A percentile compares a stretch with the other conserved stretches of the same genome.
phyloP scores from a whole-genome alignment of 345 rosid genomes.

The Fremontodendron californicum region DNA sequence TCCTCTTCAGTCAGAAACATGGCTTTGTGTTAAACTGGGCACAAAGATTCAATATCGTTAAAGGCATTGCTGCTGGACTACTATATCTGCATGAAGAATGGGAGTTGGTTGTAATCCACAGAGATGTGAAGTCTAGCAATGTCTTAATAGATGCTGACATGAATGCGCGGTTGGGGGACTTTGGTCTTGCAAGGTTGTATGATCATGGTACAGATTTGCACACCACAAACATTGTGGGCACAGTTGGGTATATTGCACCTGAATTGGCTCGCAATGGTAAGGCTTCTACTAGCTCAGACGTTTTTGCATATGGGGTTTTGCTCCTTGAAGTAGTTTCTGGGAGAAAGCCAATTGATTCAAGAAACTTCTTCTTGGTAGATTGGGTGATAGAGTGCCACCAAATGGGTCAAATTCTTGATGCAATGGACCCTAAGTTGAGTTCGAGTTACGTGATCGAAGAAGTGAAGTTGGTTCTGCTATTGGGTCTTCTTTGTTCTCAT shows the following conservation, averaged over 20 bases:
- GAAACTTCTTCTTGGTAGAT: neutral
- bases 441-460: neutral
- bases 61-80: conserved; percentile 66
- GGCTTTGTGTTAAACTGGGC: conserved; percentile 50
- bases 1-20: conserved; percentile 30
- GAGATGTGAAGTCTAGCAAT: conserved; percentile 76
- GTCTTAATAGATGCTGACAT: conserved; percentile 64
- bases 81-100: conserved; percentile 70
- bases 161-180: conserved; percentile 68
- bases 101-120: conserved; percentile 69
- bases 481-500: conserved; percentile 15
- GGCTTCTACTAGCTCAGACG: conserved; percentile 63
- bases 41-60: conserved; percentile 54
- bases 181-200: conserved; percentile 72
- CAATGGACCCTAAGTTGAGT: neutral
- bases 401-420: conserved; percentile 6
- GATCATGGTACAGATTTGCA: conserved; percentile 57
- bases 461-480: conserved; percentile 1
- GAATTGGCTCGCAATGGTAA: conserved; percentile 67
- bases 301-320: conserved; percentile 60
- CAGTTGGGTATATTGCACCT: conserved; percentile 72
- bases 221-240: conserved; percentile 61
- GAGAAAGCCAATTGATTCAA: conserved; percentile 35
- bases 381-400: conserved; percentile 11
- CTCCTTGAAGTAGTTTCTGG: conserved; percentile 66